Evolutionary conservation across 176 grass and related monocot species (phyloP).

Genomic region (Otatea glauca): DNA sequence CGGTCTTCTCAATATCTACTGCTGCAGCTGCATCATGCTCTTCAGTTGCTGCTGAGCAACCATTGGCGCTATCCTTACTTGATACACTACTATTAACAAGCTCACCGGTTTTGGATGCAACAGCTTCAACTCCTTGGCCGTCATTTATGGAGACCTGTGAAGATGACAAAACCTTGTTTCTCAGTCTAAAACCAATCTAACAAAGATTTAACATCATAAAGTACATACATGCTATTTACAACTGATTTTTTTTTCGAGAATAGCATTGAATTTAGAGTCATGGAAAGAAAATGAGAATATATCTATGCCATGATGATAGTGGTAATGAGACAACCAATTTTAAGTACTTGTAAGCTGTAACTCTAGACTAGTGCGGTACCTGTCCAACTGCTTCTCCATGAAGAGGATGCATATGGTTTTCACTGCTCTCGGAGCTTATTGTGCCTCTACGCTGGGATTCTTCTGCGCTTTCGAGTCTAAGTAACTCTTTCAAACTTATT

Average conservation of each 20-base stretch:
- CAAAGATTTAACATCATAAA: neutral
- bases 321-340: conserved; percentile 7
- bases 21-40: conserved; percentile 11
- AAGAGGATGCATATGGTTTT: conserved; percentile 42
- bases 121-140: conserved; percentile 25
- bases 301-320: neutral
- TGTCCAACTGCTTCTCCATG: conserved; percentile 40
- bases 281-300: conserved; percentile 3
- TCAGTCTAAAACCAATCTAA: conserved; percentile 15
- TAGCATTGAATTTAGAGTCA: neutral
- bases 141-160: conserved; percentile 51
- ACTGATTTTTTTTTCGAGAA: conserved; percentile 1
- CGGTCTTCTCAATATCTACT: conserved; percentile 14
- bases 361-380: conserved; percentile 36
- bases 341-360: neutral
- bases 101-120: conserved; percentile 33
- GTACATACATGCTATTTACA: conserved; percentile 2
- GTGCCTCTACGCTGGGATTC: conserved; percentile 32
- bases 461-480: conserved; percentile 56
- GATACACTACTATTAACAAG: conserved; percentile 15
- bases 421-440: conserved; percentile 37
- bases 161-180: conserved; percentile 24
- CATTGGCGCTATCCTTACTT: conserved; percentile 28
- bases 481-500: conserved; percentile 55
- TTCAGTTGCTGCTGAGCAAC: conserved; percentile 31